Base-by-base conservation (phyloP, 257 asterid species). In the Nicotiana noctiflora region DNA sequence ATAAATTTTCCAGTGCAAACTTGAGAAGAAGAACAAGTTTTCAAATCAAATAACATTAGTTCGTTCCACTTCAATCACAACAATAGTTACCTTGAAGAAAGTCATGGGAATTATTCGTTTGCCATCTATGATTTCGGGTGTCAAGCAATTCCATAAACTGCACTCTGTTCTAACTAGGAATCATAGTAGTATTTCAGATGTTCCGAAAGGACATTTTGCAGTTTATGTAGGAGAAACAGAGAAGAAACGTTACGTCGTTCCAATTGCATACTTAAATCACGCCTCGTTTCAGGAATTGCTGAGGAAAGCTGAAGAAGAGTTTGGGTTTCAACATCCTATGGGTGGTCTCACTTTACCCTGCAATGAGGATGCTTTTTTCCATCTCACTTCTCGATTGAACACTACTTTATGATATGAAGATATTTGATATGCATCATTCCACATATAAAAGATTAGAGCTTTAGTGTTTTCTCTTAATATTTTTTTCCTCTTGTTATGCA, bases 81-180 rank as follows among this genome's bases (percentile, higher is more conserved):
- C 27, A 32, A 14, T n/a, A 10, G 2, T 7, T 23, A 25, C 32
- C 1, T 18, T 63, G 4, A 32, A 59, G n/a, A 44, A 68, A 51
- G 19, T 29, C 61, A 87, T 87, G 89, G 88, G 84, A n/a, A 83
- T 51, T 21, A 70, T 87, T 67, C 84, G 86, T 56, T 60, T 83
- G 8, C 85, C 85, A 57, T 82, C 82, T 1, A 21, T 82, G 66
- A 53, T 84, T 75, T 23, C 85, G 1, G 60, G 63, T 17, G 85
- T 79, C 1, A 81, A 72, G 81, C 85, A 87, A 66, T 86, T 81
- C 63, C 79, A 81, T 75, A 78, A 79, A 60, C 52, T 86, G 34
- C 85, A 83, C 1, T 86, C 86, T 1, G 56, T 72, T 40, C 10
- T 80, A 3, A 60, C 74, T 9, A 64, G 19, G 10, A 75, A 81